These are phyloP conservation scores for Musa schizocarpa DNA, from an alignment of 176 grass and related monocot genomes.

Conservation along the genomic window DNA sequence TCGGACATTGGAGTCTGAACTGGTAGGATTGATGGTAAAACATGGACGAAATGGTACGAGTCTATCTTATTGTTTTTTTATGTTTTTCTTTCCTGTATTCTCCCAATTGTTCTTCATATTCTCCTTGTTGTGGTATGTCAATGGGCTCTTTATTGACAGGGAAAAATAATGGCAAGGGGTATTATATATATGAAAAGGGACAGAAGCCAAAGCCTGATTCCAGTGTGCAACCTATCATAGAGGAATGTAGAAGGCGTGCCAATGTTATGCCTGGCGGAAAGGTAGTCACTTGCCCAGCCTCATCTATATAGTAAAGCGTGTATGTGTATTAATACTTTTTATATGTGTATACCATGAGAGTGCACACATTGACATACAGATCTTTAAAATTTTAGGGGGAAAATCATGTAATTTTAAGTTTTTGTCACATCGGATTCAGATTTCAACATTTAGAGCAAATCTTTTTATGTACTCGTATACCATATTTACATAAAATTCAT, in stretches of 20 bases:
- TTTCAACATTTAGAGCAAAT: too few species aligned
- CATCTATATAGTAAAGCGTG: not conserved
- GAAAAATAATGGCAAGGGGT: conserved; percentile 82
- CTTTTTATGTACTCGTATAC: too few species aligned
- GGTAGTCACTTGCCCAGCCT: conserved; percentile 17
- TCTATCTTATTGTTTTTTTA: conserved; percentile 16
- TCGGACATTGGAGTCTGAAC: conserved; percentile 32
- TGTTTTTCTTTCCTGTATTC: not conserved
- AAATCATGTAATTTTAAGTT: too few species aligned
- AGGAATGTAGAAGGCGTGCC: conserved; percentile 49
- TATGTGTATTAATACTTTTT: too few species aligned
- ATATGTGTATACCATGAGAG: too few species aligned
- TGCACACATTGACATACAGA: too few species aligned
- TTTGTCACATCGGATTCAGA: too few species aligned
- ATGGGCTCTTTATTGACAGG: conserved; percentile 33
- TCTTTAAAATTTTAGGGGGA: too few species aligned
- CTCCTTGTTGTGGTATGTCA: not conserved
- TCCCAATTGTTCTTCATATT: not conserved
- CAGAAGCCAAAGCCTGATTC: conserved; percentile 79
- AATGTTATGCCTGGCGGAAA: conserved; percentile 71
- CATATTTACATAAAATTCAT: too few species aligned
- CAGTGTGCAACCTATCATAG: conserved; percentile 61
- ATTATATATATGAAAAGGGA: conserved; percentile 86
- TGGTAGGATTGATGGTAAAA: conserved; percentile 52
- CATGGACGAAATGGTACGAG: conserved; percentile 59